Base-by-base conservation (phyloP, 768 basidiomycete genomes). In the Coprinopsis strossmayeri region DNA sequence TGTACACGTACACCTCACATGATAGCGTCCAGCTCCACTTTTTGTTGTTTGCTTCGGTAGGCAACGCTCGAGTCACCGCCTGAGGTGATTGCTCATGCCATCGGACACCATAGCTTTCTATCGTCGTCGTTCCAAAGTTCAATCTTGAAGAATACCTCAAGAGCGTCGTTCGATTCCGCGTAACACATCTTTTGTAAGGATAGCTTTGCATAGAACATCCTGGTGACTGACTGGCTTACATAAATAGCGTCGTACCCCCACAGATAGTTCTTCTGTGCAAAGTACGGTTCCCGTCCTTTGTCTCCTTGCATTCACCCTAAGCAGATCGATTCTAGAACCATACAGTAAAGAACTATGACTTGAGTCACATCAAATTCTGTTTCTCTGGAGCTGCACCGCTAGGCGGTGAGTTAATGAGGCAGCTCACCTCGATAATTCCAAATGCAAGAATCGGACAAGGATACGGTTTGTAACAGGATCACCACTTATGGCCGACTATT, bases 81-180 rank as follows among this genome's bases (percentile, higher is more conserved):
- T n/a, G n/a, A n/a, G n/a, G n/a, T n/a, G n/a, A n/a, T n/a, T n/a
- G n/a, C n/a, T n/a, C n/a, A n/a, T n/a, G n/a, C n/a, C n/a, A n/a
- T n/a, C n/a, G n/a, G n/a, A n/a, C n/a, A n/a, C n/a, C n/a, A 37
- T 50, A 82, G 77, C 60, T 74, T 17, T 69, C 78, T 0, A 53
- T 85, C 13, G 77, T 86, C 13, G 71, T 84, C n/a, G 61, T 84
- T 3, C 77, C 82, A 5, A 84, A 79, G 52, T 87, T 87, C 59
- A 78, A 65, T 56, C 81, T 84, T 51, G 53, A 61, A 18, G 66
- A 72, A 4, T 80, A 78, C 53, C 60, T 87, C 49, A 61, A 73
- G 51, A 82, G 76, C 50, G 73, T 87, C 37, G 61, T 67, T 38
- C 70, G 69, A 11, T 72, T 83, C 62, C 69, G 67, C 52, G 71